Evolutionary conservation across 73 alveolate species (phyloP).

Genomic region (Paramecium caudatum): DNA sequence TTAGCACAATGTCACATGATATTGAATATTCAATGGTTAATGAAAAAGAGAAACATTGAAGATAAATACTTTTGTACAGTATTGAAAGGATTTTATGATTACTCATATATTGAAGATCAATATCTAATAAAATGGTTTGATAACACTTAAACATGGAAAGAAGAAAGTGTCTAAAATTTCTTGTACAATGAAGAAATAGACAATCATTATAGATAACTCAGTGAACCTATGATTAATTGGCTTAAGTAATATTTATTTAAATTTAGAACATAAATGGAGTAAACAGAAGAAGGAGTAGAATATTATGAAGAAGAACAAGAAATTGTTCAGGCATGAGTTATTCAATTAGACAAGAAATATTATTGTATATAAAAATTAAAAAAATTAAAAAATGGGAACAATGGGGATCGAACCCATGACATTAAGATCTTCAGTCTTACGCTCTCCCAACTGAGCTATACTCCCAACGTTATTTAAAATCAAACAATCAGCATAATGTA

Average conservation of each 20-base stretch:
- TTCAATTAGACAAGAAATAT: neutral
- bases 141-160: neutral
- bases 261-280: neutral
- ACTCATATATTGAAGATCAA: conserved; percentile 43
- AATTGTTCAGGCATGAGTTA: neutral
- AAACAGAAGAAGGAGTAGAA: conserved; percentile 29
- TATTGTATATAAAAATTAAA: neutral
- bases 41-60: conserved; percentile 40
- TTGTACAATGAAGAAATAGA: conserved; percentile 59
- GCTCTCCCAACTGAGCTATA: conserved; percentile 82
- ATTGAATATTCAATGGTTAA: conserved; percentile 56
- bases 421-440: conserved; percentile 80
- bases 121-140: conserved; percentile 50
- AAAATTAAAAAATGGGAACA: conserved; percentile 61
- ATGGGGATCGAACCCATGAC: conserved; percentile 81
- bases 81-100: conserved; percentile 61
- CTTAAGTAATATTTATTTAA: neutral
- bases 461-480: conserved; percentile 59
- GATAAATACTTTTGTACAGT: conserved; percentile 65
- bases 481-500: neutral
- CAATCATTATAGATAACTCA: conserved; percentile 46
- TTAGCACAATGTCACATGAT: conserved; percentile 34
- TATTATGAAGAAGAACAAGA: no score
- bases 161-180: neutral
- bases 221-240: conserved; percentile 53